These are phyloP conservation scores for barley (Hordeum vulgare) DNA, from an alignment of 176 grass and related monocot species.

Conservation along the genomic window DNA sequence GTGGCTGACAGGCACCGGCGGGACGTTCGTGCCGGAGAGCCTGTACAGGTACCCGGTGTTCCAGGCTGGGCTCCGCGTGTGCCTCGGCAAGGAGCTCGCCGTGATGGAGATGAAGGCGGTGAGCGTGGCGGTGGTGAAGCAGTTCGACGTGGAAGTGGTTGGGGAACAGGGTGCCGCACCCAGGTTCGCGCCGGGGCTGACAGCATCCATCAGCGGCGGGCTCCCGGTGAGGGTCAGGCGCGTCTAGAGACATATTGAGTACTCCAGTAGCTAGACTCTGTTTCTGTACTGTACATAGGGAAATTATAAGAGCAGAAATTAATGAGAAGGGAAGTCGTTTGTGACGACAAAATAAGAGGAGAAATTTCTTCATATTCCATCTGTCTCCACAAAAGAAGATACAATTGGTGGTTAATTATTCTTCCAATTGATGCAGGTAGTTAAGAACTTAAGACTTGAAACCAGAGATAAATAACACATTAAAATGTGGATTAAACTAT, in stretches of 20 bases:
- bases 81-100: slow-evolving; percentile 81
- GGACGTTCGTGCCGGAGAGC: slow-evolving; percentile 50
- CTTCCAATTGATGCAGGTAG: background rate
- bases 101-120: slow-evolving; percentile 69
- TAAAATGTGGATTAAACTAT: background rate
- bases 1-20: slow-evolving; percentile 44
- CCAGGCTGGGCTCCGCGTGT: slow-evolving; percentile 68
- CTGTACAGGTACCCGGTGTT: slow-evolving; percentile 69
- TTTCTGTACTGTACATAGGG: background rate
- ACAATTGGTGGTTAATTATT: background rate
- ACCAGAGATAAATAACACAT: background rate
- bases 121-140: slow-evolving; percentile 40
- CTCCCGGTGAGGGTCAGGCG: slow-evolving; percentile 46
- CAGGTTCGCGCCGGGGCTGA: slow-evolving; percentile 55
- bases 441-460: background rate
- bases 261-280: background rate
- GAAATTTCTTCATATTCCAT: background rate
- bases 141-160: slow-evolving; percentile 55
- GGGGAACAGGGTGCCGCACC: background rate
- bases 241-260: background rate
- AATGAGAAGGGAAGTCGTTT: background rate
- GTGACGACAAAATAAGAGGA: background rate
- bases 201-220: slow-evolving; percentile 59
- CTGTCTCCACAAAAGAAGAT: background rate
- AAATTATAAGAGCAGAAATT: background rate